These are phyloP conservation scores for Moricandia arvensis DNA, from an alignment of 345 rosid genomes.

Conservation along the genomic window DNA sequence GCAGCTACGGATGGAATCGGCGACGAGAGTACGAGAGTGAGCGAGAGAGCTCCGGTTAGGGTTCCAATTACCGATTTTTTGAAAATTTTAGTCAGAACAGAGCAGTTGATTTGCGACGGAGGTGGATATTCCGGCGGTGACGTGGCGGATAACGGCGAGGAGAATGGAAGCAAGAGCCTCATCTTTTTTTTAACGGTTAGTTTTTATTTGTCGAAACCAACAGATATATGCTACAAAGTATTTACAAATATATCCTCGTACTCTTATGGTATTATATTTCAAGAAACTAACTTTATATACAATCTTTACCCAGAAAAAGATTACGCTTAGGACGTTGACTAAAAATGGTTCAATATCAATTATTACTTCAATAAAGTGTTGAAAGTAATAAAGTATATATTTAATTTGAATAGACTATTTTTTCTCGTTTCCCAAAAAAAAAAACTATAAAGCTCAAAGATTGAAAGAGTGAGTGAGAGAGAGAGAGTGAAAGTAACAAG, in stretches of 20 bases:
- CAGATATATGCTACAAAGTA: not conserved
- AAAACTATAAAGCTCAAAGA: not conserved
- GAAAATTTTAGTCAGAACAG: slow-evolving; percentile 1
- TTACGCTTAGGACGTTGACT: not conserved
- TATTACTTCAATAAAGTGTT: not conserved
- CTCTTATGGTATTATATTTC: not conserved
- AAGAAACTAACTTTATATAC: not conserved
- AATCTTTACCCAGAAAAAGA: not conserved
- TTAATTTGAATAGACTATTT: not conserved
- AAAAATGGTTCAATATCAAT: not conserved
- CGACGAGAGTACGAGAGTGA: slow-evolving; percentile 58
- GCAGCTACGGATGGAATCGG: slow-evolving; percentile 47
- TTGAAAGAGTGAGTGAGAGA: not conserved
- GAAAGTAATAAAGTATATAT: no score
- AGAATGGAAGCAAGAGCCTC: slow-evolving; percentile 48
- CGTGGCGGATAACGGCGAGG: slow-evolving; percentile 33
- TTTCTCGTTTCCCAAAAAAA: not conserved
- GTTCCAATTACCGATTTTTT: slow-evolving; percentile 46
- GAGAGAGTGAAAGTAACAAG: not conserved
- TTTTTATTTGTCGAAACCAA: not conserved
- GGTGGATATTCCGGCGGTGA: slow-evolving; percentile 8
- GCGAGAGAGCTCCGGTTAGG: slow-evolving; percentile 56
- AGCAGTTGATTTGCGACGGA: not conserved
- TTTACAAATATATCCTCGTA: not conserved
- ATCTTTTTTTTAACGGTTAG: slow-evolving; percentile 36